These are phyloP conservation scores for Cutaneotrichosporon mucoides DNA, from an alignment of 1,284 basidiomycete species.

Conservation along the genomic window DNA sequence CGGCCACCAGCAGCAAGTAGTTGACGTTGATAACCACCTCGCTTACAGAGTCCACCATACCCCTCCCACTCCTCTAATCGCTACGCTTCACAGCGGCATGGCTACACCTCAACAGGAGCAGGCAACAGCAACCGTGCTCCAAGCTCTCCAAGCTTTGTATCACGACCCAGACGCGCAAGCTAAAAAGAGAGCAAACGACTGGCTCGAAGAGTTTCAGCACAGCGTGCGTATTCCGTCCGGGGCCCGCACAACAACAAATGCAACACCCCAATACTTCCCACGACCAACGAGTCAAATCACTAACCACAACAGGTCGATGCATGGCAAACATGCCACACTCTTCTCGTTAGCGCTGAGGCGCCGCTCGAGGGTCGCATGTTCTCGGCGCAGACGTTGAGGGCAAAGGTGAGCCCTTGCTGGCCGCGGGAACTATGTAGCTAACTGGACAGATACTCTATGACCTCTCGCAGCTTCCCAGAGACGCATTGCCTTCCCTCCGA, in stretches of 20 bases:
- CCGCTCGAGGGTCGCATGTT: conserved; percentile 83
- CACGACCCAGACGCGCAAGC: conserved; percentile 70
- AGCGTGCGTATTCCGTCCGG: conserved; percentile 63
- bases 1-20: no score
- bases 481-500: conserved; percentile 70
- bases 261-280: neutral
- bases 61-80: neutral
- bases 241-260: no score
- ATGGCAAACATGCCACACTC: conserved; percentile 89
- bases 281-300: neutral
- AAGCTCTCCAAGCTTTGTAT: conserved; percentile 55
- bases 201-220: conserved; percentile 95
- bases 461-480: conserved; percentile 75
- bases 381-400: conserved; percentile 92
- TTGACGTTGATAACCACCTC: no score
- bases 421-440: neutral
- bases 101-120: conserved; percentile 22
- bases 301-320: conserved; percentile 70
- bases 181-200: conserved; percentile 79
- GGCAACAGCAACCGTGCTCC: conserved; percentile 37
- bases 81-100: conserved; percentile 11
- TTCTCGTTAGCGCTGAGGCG: conserved; percentile 75
- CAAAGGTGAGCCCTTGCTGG: conserved; percentile 63
- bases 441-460: conserved; percentile 82
- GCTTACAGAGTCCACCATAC: neutral